These are phyloP conservation scores for Kurtzmaniella quercitrusa DNA, from an alignment of 1,139 yeast species.

Conservation along the genomic window DNA sequence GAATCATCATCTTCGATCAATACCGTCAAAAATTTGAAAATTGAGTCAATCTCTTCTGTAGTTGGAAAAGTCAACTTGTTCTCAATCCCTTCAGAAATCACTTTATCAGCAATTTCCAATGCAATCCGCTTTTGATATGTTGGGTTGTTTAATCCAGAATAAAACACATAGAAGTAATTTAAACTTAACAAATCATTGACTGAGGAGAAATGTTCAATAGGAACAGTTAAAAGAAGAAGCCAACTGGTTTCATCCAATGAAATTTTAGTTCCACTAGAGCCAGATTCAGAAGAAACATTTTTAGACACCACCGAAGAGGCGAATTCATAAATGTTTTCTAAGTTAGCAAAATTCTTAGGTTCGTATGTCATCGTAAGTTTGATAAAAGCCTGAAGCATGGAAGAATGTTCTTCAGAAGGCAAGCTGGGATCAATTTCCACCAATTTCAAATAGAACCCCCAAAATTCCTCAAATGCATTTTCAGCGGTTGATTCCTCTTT, in stretches of 20 bases:
- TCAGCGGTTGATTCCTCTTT: conserved; percentile 2
- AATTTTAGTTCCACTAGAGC: not conserved
- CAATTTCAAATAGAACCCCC: conserved; percentile 58
- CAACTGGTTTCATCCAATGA: conserved; percentile 26
- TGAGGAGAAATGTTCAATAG: conserved; percentile 43
- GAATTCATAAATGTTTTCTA: conserved; percentile 58
- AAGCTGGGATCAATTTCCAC: conserved; percentile 58
- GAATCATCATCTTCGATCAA: conserved; percentile 30
- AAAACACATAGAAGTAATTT: conserved; percentile 40
- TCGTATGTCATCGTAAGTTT: conserved; percentile 65
- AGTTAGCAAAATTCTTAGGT: conserved; percentile 54
- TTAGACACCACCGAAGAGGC: conserved; percentile 43
- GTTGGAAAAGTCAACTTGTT: conserved; percentile 17
- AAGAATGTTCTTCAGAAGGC: conserved; percentile 59
- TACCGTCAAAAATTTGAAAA: conserved; percentile 39
- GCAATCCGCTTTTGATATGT: conserved; percentile 37
- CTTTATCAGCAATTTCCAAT: conserved; percentile 37
- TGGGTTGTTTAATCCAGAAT: conserved; percentile 28
- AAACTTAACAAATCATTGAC: conserved; percentile 27
- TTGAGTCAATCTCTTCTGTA: conserved; percentile 37
- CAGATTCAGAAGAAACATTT: conserved; percentile 9
- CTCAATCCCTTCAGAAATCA: conserved; percentile 16
- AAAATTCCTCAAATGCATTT: conserved; percentile 50
- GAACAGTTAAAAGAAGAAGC: conserved; percentile 52
- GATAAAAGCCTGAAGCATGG: conserved; percentile 61